Evolutionary conservation across 2,329 filamentous ascomycete species (phyloP).

Genomic region (Zymoseptoria brevis): DNA sequence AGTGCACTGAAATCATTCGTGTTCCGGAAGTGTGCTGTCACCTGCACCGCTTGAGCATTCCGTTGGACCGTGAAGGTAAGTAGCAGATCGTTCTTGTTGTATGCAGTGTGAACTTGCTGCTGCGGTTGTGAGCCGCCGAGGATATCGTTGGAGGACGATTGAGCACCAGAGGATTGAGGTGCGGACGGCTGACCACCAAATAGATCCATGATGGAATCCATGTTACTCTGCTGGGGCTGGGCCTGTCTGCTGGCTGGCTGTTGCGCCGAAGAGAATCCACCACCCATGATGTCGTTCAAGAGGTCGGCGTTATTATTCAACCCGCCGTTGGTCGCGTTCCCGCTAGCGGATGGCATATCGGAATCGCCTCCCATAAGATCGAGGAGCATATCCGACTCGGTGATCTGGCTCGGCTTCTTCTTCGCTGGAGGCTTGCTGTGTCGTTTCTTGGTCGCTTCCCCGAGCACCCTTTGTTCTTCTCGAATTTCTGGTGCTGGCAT

Average conservation of each 20-base stretch:
- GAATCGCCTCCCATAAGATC: conserved; percentile 75
- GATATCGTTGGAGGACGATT: conserved; percentile 32
- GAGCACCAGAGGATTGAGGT: conserved; percentile 30
- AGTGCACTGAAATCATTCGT: conserved; percentile 50
- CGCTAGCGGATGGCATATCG: conserved; percentile 48
- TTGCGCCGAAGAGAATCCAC: conserved; percentile 42
- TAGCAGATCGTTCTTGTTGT: conserved; percentile 75
- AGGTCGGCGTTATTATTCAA: conserved; percentile 71
- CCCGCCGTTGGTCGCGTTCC: conserved; percentile 48
- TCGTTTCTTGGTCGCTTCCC: conserved; percentile 56
- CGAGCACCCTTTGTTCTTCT: conserved; percentile 85
- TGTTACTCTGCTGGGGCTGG: conserved; percentile 29
- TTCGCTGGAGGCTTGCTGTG: conserved; percentile 55
- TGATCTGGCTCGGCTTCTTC: conserved; percentile 68
- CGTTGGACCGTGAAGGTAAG: conserved; percentile 79
- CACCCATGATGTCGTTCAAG: conserved; percentile 83
- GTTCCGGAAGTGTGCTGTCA: conserved; percentile 78
- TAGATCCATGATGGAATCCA: conserved; percentile 76
- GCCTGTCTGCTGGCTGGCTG: conserved; percentile 35
- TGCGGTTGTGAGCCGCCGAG: conserved; percentile 37
- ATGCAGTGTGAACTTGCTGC: conserved; percentile 56
- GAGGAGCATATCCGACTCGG: conserved; percentile 82
- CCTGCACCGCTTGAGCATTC: conserved; percentile 70
- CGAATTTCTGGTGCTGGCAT: conserved; percentile 98
- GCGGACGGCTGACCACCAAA: conserved; percentile 48